These are phyloP conservation scores for Favolaschia claudopus DNA, from an alignment of 768 basidiomycete species.

Conservation along the genomic window DNA sequence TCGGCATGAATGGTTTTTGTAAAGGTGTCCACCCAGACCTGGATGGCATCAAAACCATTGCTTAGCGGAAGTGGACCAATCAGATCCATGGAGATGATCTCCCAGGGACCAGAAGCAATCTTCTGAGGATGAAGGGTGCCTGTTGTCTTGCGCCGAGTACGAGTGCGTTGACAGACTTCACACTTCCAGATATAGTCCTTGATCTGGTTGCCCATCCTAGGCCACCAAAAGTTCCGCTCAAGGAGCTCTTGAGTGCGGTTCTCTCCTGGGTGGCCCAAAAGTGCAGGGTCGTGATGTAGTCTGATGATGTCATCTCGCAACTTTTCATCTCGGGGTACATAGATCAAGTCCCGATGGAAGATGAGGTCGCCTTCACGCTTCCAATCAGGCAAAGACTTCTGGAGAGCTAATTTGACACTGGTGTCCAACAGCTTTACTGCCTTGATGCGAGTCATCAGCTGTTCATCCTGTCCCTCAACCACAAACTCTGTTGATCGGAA, in stretches of 20 bases:
- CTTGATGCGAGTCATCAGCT: not conserved
- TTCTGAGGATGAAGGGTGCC: slow-evolving; percentile 27
- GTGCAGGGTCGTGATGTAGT: slow-evolving; percentile 32
- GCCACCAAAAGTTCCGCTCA: slow-evolving; percentile 26
- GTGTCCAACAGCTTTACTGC: not conserved
- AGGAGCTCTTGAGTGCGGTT: slow-evolving; percentile 36
- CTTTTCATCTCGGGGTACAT: slow-evolving; percentile 21
- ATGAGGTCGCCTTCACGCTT: not conserved
- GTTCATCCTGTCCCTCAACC: not conserved
- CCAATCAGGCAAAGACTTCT: not conserved
- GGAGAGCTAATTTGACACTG: not conserved
- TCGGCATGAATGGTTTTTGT: too few relatives aligned
- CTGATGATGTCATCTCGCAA: slow-evolving; percentile 27
- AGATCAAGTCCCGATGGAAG: not conserved
- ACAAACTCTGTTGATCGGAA: not conserved
- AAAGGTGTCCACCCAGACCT: too few relatives aligned
- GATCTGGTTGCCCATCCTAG: slow-evolving; percentile 12
- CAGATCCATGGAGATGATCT: too few relatives aligned
- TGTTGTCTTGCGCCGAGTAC: slow-evolving; percentile 41
- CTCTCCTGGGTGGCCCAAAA: slow-evolving; percentile 40
- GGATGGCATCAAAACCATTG: too few relatives aligned
- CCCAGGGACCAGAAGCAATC: slow-evolving; percentile 19
- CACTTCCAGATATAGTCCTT: too few relatives aligned
- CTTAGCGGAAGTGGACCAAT: too few relatives aligned
- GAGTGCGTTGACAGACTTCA: too few relatives aligned